Evolutionary conservation across 345 rosid genomes (phyloP), one percentile per base, ranked within the genome.

Genomic region (Excoecaria agallocha): DNA sequence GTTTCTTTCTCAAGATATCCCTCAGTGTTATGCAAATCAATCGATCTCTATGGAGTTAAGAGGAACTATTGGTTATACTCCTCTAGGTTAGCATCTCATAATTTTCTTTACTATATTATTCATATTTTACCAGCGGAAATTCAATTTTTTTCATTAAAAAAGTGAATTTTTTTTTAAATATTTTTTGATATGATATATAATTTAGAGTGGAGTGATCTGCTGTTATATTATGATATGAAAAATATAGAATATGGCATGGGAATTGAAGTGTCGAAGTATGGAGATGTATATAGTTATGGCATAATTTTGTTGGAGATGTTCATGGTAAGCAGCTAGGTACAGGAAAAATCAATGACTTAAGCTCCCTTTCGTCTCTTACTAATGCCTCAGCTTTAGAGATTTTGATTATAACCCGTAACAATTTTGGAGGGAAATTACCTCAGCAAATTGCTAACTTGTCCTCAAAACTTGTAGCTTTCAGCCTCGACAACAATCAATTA

Each of bases 221-320:
- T 20, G 0, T n/a, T 12, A 10, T 24, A 22, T n/a, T 41, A 5
- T 6, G 24, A n/a, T n/a, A n/a, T n/a, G n/a, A n/a, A n/a, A n/a
- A n/a, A n/a, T 71, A 52, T 20, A 71, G 74, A 71, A 25, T 57
- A 71, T 25, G 74, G 66, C n/a, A 6, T 51, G 41, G 66, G 74
- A 17, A 43, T 52, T 25, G 43, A 41, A n/a, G n/a, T n/a, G n/a
- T 57, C 74, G 20, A 41, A 15, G n/a, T n/a, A n/a, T n/a, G n/a
- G n/a, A n/a, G n/a, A n/a, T n/a, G n/a, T n/a, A n/a, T n/a, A n/a
- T n/a, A 71, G 74, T 43, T 71, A 10, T 59, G 74, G 74, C 37
- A 43, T 71, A 25, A 39, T 71, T 4, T 71, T 71, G 11, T 48
- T 71, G 5, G 74, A 71, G 54, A 71, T 71, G 50, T 71, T 71